Base-by-base conservation (phyloP, 208 protist genomes). In the Leishmania mexicana region DNA sequence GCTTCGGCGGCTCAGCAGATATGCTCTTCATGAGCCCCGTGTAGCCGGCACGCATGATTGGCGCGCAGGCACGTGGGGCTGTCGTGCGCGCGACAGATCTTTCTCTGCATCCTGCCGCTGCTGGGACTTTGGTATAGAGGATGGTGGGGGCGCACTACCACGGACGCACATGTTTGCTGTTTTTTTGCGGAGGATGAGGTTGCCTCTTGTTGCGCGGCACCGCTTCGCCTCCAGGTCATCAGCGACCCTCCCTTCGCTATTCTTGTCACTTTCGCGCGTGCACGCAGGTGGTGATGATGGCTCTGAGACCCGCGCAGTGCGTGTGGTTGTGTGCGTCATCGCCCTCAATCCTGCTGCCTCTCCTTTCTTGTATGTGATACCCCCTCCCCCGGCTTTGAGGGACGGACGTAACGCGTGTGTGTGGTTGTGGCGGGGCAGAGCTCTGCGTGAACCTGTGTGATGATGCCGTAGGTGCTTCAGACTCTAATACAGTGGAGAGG, bases 1-100 rank as follows among this genome's bases (percentile, higher is more conserved):
- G 79, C 78, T 80, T 82, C 21, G 84, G 80, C 13, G 77, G 74
- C 21, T 65, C 79, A 0, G 42, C 58, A 51, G 73, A 72, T 42
- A 62, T 72, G 19, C 53, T 79, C 71, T 53, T 70, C 45, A 49
- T 76, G 65, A 58, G 11, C 28, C 73, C 79, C 0, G 83, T 86
- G 17, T 86, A 77, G 57, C 0, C 2, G 31, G 1, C 70, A 24
- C 1, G 21, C n/a, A 28, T 15, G 72, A 17, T 19, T 51, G 19
- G 60, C 10, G 60, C 60, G 3, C 60, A 31, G 60, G 38, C 3
- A 47, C 38, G 40, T 2, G 19, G 8, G n/a, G 38, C 67, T 31
- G 67, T 72, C 38, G 67, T 73, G 67, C 11, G 40, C 8, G 40
- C 24, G 67, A 31, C 40, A 42, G 0, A 38, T 45, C 19, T 65